A percentile compares a stretch with the other conserved stretches of the same genome.
phyloP scores from a whole-genome alignment of 306 rosid species.

The Gynostemma pentaphyllum region DNA sequence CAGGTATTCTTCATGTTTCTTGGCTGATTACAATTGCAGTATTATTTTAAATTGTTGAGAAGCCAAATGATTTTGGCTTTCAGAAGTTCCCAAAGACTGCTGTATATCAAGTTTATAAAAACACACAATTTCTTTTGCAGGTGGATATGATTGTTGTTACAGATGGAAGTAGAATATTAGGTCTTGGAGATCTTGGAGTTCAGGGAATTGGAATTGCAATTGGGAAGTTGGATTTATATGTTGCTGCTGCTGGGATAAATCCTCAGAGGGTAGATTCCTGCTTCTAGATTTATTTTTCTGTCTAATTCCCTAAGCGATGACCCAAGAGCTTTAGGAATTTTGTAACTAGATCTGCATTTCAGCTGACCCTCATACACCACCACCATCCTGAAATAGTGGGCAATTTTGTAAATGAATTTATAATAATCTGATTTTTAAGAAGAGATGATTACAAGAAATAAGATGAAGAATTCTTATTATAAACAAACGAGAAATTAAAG shows the following conservation, averaged over 20 bases:
- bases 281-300: not conserved
- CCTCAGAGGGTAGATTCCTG: slow-evolving; percentile 75
- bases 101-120: too few species aligned
- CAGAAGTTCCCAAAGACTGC: not conserved
- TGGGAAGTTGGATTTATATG: slow-evolving; percentile 93
- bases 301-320: not conserved
- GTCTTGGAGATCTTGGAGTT: slow-evolving; percentile 99
- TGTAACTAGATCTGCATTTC: not conserved
- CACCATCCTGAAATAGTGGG: too few species aligned
- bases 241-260: slow-evolving; percentile 99
- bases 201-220: slow-evolving; percentile 94
- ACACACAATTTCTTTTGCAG: slow-evolving; percentile 28
- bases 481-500: too few species aligned
- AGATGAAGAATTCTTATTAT: too few species aligned
- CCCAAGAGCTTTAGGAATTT: not conserved
- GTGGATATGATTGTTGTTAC: slow-evolving; percentile 99
- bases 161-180: slow-evolving; percentile 95
- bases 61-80: not conserved
- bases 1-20: slow-evolving; percentile 43
- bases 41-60: not conserved
- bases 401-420: too few species aligned
- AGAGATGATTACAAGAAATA: too few species aligned
- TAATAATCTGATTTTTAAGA: too few species aligned
- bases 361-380: too few species aligned
- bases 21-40: not conserved